Percentiles rank a stretch among this genome's conserved stretches.
These are phyloP conservation scores for Cercospora canescens DNA, from an alignment of 2,329 filamentous ascomycete genomes.

Conservation along the genomic window DNA sequence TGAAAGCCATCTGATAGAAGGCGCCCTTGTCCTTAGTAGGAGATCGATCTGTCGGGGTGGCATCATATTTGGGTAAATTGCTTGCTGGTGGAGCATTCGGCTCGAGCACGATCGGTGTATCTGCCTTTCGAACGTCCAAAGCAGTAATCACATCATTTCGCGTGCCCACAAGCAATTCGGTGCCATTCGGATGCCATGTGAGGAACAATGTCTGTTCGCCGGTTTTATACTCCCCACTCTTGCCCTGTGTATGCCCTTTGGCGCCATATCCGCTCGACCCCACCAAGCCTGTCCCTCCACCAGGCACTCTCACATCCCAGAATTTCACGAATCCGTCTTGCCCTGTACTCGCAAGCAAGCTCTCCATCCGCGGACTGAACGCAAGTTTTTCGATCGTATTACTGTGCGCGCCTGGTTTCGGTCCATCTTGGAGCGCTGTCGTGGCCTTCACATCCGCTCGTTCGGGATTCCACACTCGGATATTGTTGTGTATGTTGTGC, in stretches of 20 bases:
- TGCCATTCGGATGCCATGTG: constrained; percentile 72
- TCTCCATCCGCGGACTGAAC: constrained; percentile 76
- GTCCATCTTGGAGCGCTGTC: constrained; percentile 64
- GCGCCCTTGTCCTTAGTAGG: constrained; percentile 42
- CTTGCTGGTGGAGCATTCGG: constrained; percentile 12
- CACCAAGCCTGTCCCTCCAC: constrained; percentile 39
- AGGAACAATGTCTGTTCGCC: constrained; percentile 44
- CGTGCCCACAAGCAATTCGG: constrained; percentile 69
- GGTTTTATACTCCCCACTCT: constrained; percentile 56
- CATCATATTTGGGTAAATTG: constrained; percentile 16
- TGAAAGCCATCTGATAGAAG: constrained; percentile 74
- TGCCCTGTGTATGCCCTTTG: constrained; percentile 47
- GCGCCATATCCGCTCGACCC: constrained; percentile 44
- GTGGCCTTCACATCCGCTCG: constrained; percentile 71
- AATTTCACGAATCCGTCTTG: constrained; percentile 73
- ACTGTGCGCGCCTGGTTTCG: constrained; percentile 26
- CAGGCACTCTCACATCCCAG: constrained; percentile 71
- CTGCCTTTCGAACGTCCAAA: constrained; percentile 33
- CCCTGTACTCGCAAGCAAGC: constrained; percentile 73
- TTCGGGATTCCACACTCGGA: constrained; percentile 82
- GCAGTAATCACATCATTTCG: constrained; percentile 55
- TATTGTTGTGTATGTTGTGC: constrained; percentile 69
- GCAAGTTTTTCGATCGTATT: constrained; percentile 71
- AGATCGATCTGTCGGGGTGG: constrained; percentile 24
- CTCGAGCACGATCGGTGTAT: constrained; percentile 18